These are phyloP conservation scores for Xylaria curta DNA, from an alignment of 495 filamentous ascomycete genomes.

Conservation along the genomic window DNA sequence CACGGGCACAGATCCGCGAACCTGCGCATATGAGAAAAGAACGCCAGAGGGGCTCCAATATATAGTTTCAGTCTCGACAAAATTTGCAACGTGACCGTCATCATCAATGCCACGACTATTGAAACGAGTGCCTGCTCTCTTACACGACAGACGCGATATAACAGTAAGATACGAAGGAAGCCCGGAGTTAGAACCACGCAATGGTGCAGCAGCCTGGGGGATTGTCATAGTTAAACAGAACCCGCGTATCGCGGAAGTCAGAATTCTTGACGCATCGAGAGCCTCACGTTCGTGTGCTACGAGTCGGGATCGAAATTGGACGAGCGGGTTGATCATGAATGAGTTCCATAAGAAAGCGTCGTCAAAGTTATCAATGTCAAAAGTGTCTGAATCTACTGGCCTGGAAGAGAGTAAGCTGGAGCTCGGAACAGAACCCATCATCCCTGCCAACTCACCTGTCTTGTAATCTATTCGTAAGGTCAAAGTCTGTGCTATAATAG, in stretches of 20 bases:
- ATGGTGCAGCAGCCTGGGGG: slow-evolving; percentile 61
- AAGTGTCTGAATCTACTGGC: slow-evolving; percentile 61
- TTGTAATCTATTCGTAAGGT: slow-evolving; percentile 91
- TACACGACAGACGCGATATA: slow-evolving; percentile 89
- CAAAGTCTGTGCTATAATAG: slow-evolving; percentile 97
- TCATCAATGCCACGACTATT: slow-evolving; percentile 97
- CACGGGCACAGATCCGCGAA: slow-evolving; percentile 88
- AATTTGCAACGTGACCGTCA: slow-evolving; percentile 96
- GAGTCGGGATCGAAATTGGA: slow-evolving; percentile 84
- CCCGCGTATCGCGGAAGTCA: slow-evolving; percentile 93
- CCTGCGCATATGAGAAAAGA: slow-evolving; percentile 92
- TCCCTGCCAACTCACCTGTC: slow-evolving; percentile 67
- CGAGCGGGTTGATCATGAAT: slow-evolving; percentile 93
- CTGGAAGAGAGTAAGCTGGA: slow-evolving; percentile 27
- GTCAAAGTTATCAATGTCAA: slow-evolving; percentile 85
- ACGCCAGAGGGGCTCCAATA: slow-evolving; percentile 77
- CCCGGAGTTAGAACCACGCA: slow-evolving; percentile 68
- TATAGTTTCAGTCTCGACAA: slow-evolving; percentile 68
- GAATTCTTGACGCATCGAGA: slow-evolving; percentile 82
- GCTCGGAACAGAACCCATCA: neutral
- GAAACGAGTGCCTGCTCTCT: slow-evolving; percentile 92
- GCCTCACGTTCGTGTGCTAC: slow-evolving; percentile 71
- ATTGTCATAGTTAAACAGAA: slow-evolving; percentile 86
- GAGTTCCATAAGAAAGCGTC: slow-evolving; percentile 95
- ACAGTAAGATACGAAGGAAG: slow-evolving; percentile 83